These are phyloP conservation scores for Backusella psychrophila DNA, from an alignment of 192 early-diverging fungal species.

Conservation along the genomic window DNA sequence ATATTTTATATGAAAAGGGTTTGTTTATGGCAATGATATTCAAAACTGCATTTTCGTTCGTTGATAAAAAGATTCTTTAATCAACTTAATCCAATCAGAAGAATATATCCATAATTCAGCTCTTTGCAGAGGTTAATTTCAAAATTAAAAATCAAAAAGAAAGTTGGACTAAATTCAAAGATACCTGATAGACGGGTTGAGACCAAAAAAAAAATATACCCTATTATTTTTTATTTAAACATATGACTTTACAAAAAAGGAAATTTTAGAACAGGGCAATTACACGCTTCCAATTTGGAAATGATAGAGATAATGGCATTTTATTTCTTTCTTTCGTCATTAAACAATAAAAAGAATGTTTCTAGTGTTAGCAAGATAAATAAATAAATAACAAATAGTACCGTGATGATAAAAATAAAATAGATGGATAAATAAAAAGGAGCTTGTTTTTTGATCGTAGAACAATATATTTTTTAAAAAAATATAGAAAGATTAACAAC, in stretches of 20 bases:
- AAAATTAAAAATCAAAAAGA: neutral
- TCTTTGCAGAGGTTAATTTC: neutral
- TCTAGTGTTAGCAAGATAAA: neutral
- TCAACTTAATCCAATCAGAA: neutral
- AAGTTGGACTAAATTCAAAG: slow-evolving; percentile 1
- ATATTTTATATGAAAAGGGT: neutral
- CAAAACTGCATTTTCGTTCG: neutral
- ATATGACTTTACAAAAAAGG: slow-evolving; percentile 6
- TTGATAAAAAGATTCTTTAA: neutral
- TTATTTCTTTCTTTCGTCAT: slow-evolving; percentile 5
- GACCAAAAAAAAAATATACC: slow-evolving; percentile 1
- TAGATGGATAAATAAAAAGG: neutral
- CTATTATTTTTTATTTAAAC: neutral
- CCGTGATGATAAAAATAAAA: neutral
- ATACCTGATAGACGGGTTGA: slow-evolving; percentile 3
- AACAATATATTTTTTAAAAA: neutral
- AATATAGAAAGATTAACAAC: neutral
- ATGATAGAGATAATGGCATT: slow-evolving; percentile 1
- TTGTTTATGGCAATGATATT: neutral
- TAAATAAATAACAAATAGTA: neutral
- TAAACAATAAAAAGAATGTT: neutral
- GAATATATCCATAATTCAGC: neutral
- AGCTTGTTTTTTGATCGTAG: neutral
- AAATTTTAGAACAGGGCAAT: slow-evolving; percentile 1
- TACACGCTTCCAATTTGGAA: slow-evolving; percentile 1